Evolutionary conservation across 129 eudicot genomes (phyloP).

Genomic region (Chrysanthemum makinoi): DNA sequence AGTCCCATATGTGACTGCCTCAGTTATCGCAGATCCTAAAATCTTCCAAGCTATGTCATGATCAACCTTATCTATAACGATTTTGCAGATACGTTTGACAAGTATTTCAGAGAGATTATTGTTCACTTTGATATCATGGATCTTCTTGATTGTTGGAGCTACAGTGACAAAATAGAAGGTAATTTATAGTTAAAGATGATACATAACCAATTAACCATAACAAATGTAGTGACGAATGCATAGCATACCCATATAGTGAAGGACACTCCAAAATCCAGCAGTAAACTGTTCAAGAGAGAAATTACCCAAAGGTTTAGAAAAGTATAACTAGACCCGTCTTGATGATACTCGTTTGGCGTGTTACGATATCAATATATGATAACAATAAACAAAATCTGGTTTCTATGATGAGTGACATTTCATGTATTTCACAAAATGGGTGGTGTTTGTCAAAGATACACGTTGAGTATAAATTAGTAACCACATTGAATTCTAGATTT

Average conservation of each 20-base stretch:
- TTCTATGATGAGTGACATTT: too few relatives aligned
- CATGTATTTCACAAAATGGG: too few relatives aligned
- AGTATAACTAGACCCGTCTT: too few relatives aligned
- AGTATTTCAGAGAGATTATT: not conserved
- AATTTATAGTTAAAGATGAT: not conserved
- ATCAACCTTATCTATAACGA: not conserved
- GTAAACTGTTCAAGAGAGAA: slow-evolving; percentile 2
- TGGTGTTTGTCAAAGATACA: too few relatives aligned
- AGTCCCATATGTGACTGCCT: not conserved
- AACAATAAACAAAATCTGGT: too few relatives aligned
- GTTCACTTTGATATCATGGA: slow-evolving; percentile 13
- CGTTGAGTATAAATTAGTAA: too few relatives aligned
- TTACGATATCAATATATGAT: too few relatives aligned
- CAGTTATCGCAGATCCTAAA: not conserved
- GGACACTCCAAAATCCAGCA: slow-evolving; percentile 20
- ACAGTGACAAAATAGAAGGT: not conserved
- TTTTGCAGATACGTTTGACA: not conserved
- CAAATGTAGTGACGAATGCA: not conserved
- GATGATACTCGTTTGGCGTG: too few relatives aligned
- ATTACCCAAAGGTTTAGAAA: too few relatives aligned
- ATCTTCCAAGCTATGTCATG: not conserved
- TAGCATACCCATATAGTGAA: slow-evolving; percentile 14
- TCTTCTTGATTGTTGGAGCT: not conserved
- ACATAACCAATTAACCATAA: not conserved
- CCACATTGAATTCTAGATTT: too few relatives aligned